Evolutionary conservation across 106 monocot species (phyloP).

Genomic region (Posidonia australis): DNA sequence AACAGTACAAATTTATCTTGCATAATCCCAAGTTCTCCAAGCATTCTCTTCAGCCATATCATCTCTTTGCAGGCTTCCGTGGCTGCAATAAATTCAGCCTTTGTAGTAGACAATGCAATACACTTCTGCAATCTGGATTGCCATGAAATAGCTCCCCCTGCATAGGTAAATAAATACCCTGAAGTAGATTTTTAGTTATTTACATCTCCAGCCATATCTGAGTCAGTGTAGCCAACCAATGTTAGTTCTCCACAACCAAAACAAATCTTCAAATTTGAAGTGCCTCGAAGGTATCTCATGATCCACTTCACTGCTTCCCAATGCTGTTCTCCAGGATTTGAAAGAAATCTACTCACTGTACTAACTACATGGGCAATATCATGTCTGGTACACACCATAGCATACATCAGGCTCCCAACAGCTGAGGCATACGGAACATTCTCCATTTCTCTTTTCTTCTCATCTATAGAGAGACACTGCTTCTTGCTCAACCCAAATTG

Average conservation of each 20-base stretch:
- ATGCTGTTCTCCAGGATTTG: too few relatives aligned
- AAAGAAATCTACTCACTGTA: too few relatives aligned
- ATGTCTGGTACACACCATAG: too few relatives aligned
- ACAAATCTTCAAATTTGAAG: background rate
- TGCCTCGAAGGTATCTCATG: slow-evolving; percentile 2
- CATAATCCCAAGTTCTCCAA: background rate
- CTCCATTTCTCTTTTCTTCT: slow-evolving; percentile 4
- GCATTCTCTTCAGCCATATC: background rate
- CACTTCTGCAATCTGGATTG: background rate
- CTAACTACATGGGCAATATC: too few relatives aligned
- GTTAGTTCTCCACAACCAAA: background rate
- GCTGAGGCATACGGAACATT: too few relatives aligned
- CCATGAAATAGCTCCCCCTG: too few relatives aligned
- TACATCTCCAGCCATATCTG: too few relatives aligned
- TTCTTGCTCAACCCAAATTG: background rate
- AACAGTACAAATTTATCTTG: background rate
- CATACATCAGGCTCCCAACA: too few relatives aligned
- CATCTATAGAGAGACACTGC: background rate
- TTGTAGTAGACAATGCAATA: background rate
- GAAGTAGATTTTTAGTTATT: background rate
- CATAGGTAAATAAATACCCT: too few relatives aligned
- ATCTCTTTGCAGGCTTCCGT: background rate
- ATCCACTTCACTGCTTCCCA: slow-evolving; percentile 2
- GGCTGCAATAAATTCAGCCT: background rate
- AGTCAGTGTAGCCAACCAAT: too few relatives aligned